Conservation (phyloP, 495 filamentous ascomycete genomes). For the Penicillium canescens region DNA sequence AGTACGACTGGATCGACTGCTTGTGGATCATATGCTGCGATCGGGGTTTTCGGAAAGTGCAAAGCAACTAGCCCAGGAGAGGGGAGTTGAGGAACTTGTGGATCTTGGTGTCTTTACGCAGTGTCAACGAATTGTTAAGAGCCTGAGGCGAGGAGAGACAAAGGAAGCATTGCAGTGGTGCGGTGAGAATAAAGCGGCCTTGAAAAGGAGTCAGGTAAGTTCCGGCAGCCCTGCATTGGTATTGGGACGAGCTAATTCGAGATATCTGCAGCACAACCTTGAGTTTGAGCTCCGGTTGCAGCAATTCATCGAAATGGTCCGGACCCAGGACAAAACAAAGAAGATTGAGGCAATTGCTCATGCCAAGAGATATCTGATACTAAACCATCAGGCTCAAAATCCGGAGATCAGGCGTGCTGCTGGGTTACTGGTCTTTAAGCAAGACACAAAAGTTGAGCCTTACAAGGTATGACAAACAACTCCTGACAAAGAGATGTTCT, state of each 20-base stretch:
- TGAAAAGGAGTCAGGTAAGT: constrained; percentile 80
- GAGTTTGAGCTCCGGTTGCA: constrained; percentile 95
- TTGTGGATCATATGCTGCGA: constrained; percentile 88
- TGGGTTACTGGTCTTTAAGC: constrained; percentile 73
- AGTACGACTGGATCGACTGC: constrained; percentile 73
- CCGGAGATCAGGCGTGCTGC: constrained; percentile 70
- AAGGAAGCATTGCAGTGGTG: constrained; percentile 87
- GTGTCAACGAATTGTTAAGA: constrained; percentile 72
- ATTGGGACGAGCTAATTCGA: constrained; percentile 21
- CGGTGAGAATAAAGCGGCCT: constrained; percentile 80
- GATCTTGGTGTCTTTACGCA: constrained; percentile 87
- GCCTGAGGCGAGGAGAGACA: constrained; percentile 68
- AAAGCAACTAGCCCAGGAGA: constrained; percentile 67
- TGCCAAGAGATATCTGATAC: constrained; percentile 75
- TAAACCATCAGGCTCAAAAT: constrained; percentile 65
- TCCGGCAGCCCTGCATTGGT: neutral
- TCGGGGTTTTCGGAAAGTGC: constrained; percentile 82
- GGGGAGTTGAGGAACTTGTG: constrained; percentile 74
- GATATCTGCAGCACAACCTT: constrained; percentile 66
- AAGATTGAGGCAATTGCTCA: constrained; percentile 75
- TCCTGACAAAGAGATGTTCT: neutral
- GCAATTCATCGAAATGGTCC: constrained; percentile 89
- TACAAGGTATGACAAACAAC: constrained; percentile 55
- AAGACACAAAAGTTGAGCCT: constrained; percentile 59
- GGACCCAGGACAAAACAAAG: constrained; percentile 58